phyloP scores from a whole-genome alignment of 2,329 filamentous ascomycete species.

The Ustulina deusta region DNA sequence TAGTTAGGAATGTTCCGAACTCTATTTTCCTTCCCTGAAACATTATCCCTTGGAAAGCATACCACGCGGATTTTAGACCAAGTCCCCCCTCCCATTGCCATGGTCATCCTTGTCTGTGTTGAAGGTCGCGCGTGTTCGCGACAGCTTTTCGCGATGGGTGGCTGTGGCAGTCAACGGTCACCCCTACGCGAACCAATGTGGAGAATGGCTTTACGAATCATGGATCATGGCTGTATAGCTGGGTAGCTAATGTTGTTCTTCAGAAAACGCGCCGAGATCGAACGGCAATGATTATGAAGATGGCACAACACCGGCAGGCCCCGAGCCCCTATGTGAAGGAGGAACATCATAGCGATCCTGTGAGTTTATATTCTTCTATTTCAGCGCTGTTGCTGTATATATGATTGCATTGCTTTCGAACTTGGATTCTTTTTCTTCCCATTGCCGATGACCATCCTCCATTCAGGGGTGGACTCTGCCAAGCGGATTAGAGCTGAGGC shows the following conservation, averaged over 20 bases:
- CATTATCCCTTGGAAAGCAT: slow-evolving; percentile 13
- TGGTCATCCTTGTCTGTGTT: slow-evolving; percentile 38
- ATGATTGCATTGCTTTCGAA: background rate
- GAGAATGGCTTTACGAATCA: slow-evolving; percentile 42
- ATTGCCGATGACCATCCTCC: slow-evolving; percentile 21
- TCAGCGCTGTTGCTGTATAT: slow-evolving; percentile 22
- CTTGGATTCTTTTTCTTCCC: background rate
- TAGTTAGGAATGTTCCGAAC: background rate
- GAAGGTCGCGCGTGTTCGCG: slow-evolving; percentile 16
- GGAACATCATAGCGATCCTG: slow-evolving; percentile 56
- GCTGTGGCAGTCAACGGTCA: slow-evolving; percentile 44
- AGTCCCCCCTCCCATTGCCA: slow-evolving; percentile 26
- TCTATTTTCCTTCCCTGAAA: slow-evolving; percentile 1
- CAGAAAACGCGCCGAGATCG: slow-evolving; percentile 33
- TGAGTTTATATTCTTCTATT: slow-evolving; percentile 51
- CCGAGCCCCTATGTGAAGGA: slow-evolving; percentile 58
- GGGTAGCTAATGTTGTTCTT: slow-evolving; percentile 34
- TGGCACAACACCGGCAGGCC: slow-evolving; percentile 60
- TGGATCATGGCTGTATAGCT: slow-evolving; percentile 46
- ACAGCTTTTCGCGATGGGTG: slow-evolving; percentile 14
- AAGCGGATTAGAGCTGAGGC: slow-evolving; percentile 38
- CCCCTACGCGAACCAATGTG: slow-evolving; percentile 44
- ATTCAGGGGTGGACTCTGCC: slow-evolving; percentile 30
- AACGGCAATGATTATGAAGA: slow-evolving; percentile 57
- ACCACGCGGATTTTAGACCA: slow-evolving; percentile 31